These are phyloP conservation scores for Gilbertella persicaria DNA, from an alignment of 371 early-diverging fungal genomes.

Conservation along the genomic window DNA sequence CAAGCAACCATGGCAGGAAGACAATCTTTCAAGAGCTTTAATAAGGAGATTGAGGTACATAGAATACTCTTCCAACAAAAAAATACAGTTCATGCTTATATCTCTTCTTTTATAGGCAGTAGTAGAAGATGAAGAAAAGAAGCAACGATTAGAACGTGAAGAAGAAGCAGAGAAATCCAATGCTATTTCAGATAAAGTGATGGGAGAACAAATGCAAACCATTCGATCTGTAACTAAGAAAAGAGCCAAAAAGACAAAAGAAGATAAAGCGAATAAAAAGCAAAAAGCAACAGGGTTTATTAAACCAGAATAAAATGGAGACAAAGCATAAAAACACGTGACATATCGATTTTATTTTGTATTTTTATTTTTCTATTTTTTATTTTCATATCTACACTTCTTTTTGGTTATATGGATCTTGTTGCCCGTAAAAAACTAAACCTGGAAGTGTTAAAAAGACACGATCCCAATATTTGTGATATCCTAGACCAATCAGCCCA, in stretches of 20 bases:
- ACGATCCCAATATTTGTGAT: conserved; percentile 66
- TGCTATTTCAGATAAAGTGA: conserved; percentile 22
- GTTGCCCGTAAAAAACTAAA: conserved; percentile 66
- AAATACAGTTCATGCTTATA: neutral
- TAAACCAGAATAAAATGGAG: conserved; percentile 23
- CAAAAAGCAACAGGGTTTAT: conserved; percentile 19
- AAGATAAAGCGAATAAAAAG: conserved; percentile 6
- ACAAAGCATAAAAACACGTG: neutral
- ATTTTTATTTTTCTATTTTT: neutral
- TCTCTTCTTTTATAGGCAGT: conserved; percentile 2
- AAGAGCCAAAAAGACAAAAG: conserved; percentile 10
- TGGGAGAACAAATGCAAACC: conserved; percentile 25
- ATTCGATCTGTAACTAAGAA: conserved; percentile 21
- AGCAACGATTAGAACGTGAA: conserved; percentile 27
- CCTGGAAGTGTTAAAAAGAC: conserved; percentile 69
- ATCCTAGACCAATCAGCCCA: conserved; percentile 75
- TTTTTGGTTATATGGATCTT: conserved; percentile 60
- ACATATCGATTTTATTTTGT: neutral
- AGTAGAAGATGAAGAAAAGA: conserved; percentile 16
- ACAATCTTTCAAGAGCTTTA: conserved; percentile 55
- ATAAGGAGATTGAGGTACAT: conserved; percentile 49
- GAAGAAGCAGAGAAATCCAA: conserved; percentile 20
- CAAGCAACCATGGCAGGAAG: conserved; percentile 42
- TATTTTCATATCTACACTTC: neutral
- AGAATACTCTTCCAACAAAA: too few relatives aligned